A percentile compares a stretch with the other conserved stretches of the same genome.
phyloP scores from a whole-genome alignment of 2,329 filamentous ascomycete species.

The Harringtonia aguacate region DNA sequence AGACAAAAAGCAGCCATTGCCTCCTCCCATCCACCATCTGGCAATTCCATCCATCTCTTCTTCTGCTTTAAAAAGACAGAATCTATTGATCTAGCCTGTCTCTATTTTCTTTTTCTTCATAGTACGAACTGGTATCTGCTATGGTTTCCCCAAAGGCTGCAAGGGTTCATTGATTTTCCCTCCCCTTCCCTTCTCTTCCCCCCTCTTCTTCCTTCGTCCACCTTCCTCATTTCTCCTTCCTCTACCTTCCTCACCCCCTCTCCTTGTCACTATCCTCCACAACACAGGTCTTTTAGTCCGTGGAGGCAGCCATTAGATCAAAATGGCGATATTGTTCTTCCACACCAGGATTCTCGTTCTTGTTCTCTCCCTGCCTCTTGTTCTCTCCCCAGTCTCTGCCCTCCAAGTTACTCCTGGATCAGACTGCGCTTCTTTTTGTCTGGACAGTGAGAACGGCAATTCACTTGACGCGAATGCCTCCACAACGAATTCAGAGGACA shows the following conservation, averaged over 20 bases:
- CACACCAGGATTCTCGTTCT: neutral
- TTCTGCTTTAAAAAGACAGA: neutral
- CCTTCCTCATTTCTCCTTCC: neutral
- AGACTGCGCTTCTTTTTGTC: slow-evolving; percentile 35
- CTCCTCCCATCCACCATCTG: neutral
- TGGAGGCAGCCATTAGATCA: no score
- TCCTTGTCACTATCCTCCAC: no score
- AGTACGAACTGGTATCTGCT: slow-evolving; percentile 1
- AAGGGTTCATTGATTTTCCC: neutral
- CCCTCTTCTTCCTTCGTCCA: neutral
- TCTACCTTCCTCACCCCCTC: no score
- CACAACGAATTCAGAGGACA: slow-evolving; percentile 32
- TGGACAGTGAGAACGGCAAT: slow-evolving; percentile 25
- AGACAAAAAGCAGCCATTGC: neutral
- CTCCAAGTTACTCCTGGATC: slow-evolving; percentile 41
- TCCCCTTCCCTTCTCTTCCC: neutral
- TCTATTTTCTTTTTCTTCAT: neutral
- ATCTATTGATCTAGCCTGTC: no score
- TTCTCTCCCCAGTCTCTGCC: slow-evolving; percentile 12
- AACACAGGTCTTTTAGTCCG: no score
- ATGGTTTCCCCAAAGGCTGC: slow-evolving; percentile 1
- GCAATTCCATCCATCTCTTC: neutral
- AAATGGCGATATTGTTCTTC: no score
- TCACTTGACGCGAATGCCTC: slow-evolving; percentile 23
- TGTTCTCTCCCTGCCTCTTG: slow-evolving; percentile 9